A percentile compares a stretch with the other conserved stretches of the same genome.
Evolutionary conservation across 2,329 filamentous ascomycete genomes (phyloP).

Genomic region (Coleophoma crateriformis): DNA sequence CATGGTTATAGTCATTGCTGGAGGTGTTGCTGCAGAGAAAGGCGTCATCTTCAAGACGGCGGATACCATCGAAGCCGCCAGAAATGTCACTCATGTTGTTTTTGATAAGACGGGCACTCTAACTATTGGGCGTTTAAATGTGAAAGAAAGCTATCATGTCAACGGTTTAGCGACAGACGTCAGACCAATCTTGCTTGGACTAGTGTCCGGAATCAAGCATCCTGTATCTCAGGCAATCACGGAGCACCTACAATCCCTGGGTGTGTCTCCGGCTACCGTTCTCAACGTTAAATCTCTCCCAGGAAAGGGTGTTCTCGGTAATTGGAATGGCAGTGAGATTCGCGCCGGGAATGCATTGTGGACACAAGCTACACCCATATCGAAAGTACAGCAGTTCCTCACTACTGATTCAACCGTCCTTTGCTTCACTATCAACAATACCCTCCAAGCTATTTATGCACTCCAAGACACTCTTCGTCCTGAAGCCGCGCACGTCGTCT

Average conservation of each 20-base stretch:
- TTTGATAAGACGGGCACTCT: constrained; percentile 81
- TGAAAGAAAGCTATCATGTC: constrained; percentile 32
- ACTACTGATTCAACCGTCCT: constrained; percentile 36
- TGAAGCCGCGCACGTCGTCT: constrained; percentile 33
- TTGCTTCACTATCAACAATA: constrained; percentile 36
- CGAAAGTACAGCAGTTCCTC: constrained; percentile 29
- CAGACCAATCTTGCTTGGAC: constrained; percentile 26
- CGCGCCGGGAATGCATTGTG: constrained; percentile 46
- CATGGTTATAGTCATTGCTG: constrained; percentile 70
- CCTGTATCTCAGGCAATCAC: constrained; percentile 26
- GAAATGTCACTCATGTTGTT: constrained; percentile 59
- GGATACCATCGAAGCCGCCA: constrained; percentile 55
- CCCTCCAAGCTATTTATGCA: constrained; percentile 35
- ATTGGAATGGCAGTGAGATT: constrained; percentile 22
- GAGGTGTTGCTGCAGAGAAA: constrained; percentile 56
- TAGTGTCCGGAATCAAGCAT: constrained; percentile 24
- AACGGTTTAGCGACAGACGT: constrained; percentile 14
- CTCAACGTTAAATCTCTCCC: constrained; percentile 31
- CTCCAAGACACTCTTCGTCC: constrained; percentile 40
- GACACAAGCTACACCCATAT: constrained; percentile 30
- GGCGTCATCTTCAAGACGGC: constrained; percentile 68
- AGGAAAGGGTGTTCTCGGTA: constrained; percentile 41
- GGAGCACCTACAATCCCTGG: constrained; percentile 23
- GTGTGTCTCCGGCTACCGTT: constrained; percentile 15
- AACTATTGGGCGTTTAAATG: constrained; percentile 50